Conservation (phyloP, 1,139 yeast genomes). For the Scheffersomyces quercinus region DNA sequence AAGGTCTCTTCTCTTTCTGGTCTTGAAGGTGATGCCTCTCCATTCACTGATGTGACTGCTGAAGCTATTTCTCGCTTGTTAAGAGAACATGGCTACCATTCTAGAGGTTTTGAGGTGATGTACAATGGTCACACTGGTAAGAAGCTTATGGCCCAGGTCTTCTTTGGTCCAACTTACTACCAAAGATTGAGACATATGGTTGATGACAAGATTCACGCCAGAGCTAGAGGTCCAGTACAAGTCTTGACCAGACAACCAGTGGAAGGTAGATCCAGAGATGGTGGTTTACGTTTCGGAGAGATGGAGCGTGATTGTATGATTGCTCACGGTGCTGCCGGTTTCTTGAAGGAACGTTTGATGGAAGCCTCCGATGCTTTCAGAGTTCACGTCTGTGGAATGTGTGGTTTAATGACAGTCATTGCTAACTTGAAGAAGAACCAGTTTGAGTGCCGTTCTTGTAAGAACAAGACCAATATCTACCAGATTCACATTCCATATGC, state of each 20-base stretch:
- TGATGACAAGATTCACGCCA: slow-evolving; percentile 97
- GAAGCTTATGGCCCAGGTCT: slow-evolving; percentile 95
- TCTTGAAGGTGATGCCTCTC: slow-evolving; percentile 98
- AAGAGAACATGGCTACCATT: slow-evolving; percentile 95
- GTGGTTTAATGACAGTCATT: slow-evolving; percentile 97
- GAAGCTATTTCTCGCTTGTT: slow-evolving; percentile 90
- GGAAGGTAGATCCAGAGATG: slow-evolving; percentile 99
- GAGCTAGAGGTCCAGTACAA: slow-evolving; percentile 99
- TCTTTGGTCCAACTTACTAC: slow-evolving; percentile 98
- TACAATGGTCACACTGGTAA: slow-evolving; percentile 99
- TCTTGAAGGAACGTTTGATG: slow-evolving; percentile 95
- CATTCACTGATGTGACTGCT: slow-evolving; percentile 96
- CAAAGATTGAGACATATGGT: slow-evolving; percentile 99
- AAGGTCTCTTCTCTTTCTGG: slow-evolving; percentile 96
- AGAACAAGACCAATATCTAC: slow-evolving; percentile 95
- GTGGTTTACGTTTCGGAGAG: slow-evolving; percentile 99
- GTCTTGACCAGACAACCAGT: slow-evolving; percentile 98
- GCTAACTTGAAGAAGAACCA: slow-evolving; percentile 96
- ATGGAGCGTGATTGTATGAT: slow-evolving; percentile 99
- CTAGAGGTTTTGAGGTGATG: slow-evolving; percentile 98
- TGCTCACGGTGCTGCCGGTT: slow-evolving; percentile 99
- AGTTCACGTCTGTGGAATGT: slow-evolving; percentile 96
- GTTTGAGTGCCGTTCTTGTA: slow-evolving; percentile 97
- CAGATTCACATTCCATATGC: slow-evolving; percentile 98
- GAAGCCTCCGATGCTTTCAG: slow-evolving; percentile 99